Evolutionary conservation across 208 protist genomes (phyloP).

Genomic region (Leishmania lainsoni): DNA sequence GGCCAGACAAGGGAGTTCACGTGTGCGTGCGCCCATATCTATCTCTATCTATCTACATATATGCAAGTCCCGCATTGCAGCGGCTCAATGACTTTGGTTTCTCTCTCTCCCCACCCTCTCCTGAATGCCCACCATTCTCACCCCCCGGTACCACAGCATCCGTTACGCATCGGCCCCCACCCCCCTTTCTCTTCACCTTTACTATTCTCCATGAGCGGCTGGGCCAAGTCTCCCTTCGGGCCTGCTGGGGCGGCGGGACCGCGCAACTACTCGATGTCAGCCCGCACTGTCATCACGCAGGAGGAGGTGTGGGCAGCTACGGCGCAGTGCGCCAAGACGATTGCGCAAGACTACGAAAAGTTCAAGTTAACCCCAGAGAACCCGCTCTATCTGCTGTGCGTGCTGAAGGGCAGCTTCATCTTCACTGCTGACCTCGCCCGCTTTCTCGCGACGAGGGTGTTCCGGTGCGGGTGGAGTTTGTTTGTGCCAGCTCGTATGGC

Average conservation of each 20-base stretch:
- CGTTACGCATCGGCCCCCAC: background rate
- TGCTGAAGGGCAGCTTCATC: constrained; percentile 86
- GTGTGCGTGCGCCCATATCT: background rate
- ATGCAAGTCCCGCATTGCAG: background rate
- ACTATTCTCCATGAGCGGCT: constrained; percentile 11
- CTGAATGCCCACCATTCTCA: no score
- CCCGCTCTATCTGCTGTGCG: constrained; percentile 80
- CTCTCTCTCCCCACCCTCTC: background rate
- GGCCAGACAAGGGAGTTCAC: background rate
- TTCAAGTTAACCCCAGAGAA: constrained; percentile 48
- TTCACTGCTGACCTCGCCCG: constrained; percentile 85
- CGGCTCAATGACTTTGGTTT: background rate
- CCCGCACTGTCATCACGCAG: constrained; percentile 52
- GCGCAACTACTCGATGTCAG: constrained; percentile 67
- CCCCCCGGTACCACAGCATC: background rate
- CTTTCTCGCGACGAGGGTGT: constrained; percentile 67
- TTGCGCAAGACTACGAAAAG: constrained; percentile 71
- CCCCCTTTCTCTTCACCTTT: constrained; percentile 1
- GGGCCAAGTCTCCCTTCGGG: background rate
- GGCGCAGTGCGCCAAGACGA: constrained; percentile 55
- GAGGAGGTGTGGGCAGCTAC: constrained; percentile 59
- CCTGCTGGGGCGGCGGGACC: constrained; percentile 5
- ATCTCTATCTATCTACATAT: no score
- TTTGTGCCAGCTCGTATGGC: constrained; percentile 83
- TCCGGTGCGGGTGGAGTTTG: constrained; percentile 83